Percentiles rank a stretch among this genome's conserved stretches.
phyloP scores from a whole-genome alignment of 768 basidiomycete species.

The Tephrocybe rancida region DNA sequence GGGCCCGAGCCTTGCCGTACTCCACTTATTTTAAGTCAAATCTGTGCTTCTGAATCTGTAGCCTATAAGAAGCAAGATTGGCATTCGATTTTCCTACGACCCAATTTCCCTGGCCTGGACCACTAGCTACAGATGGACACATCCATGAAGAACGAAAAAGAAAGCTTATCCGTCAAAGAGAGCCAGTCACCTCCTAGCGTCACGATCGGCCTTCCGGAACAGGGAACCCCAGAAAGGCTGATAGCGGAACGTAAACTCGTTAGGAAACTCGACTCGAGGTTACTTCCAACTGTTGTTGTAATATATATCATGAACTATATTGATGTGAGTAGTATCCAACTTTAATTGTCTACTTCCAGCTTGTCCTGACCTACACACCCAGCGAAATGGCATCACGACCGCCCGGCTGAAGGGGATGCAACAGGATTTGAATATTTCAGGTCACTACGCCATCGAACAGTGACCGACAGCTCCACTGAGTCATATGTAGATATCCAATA shows the following conservation, averaged over 20 bases:
- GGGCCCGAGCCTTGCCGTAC: no score
- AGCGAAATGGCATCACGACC: conserved; percentile 54
- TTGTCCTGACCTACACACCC: not conserved
- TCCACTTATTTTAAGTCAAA: no score
- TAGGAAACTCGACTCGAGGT: conserved; percentile 54
- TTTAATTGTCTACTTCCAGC: not conserved
- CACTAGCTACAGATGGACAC: no score
- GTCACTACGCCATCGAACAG: conserved; percentile 21
- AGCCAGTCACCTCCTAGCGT: not conserved
- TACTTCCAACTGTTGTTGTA: conserved; percentile 58
- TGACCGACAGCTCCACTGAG: conserved; percentile 9
- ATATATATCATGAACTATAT: conserved; percentile 73
- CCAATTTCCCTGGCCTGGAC: no score
- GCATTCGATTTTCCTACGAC: conserved; percentile 1
- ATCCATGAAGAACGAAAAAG: conserved; percentile 14
- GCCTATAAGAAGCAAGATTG: no score
- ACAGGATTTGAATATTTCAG: conserved; percentile 46
- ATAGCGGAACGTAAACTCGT: conserved; percentile 47
- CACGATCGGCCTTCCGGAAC: conserved; percentile 15
- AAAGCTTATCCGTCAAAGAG: conserved; percentile 16
- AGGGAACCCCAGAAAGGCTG: conserved; percentile 31
- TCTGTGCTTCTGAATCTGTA: no score
- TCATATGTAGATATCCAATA: conserved; percentile 51
- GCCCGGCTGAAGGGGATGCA: conserved; percentile 54
- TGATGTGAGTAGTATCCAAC: conserved; percentile 52